phyloP scores from a whole-genome alignment of 1,139 yeast species.

The Sugiyamaella neomexicana region DNA sequence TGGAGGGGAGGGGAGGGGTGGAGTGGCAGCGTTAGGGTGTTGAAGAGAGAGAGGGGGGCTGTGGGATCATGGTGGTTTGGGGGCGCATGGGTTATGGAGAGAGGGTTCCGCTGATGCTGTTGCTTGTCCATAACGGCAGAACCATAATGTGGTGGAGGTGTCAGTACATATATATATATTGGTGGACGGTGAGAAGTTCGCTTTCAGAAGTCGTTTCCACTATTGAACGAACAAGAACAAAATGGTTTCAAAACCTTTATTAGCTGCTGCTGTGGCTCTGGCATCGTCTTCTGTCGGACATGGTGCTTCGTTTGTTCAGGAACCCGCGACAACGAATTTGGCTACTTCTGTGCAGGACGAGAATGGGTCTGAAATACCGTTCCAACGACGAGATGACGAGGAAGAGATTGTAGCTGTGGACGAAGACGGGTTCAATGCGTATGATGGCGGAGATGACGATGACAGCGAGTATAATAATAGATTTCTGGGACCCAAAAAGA shows the following conservation, averaged over 20 bases:
- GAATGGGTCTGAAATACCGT: background rate
- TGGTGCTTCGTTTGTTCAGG: constrained; percentile 3
- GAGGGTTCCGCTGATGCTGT: background rate
- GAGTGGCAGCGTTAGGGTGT: background rate
- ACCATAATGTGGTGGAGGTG: background rate
- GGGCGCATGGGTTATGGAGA: background rate
- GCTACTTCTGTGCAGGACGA: background rate
- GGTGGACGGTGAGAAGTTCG: background rate
- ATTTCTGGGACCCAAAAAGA: background rate
- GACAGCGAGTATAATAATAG: background rate
- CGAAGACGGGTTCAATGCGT: background rate
- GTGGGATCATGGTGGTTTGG: background rate
- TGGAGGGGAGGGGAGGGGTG: background rate
- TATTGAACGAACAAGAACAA: background rate
- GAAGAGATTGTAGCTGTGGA: background rate
- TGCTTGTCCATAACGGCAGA: background rate
- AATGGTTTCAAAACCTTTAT: constrained; percentile 13
- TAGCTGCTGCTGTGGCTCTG: constrained; percentile 11
- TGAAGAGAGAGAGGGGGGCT: no score
- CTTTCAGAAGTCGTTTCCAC: no score
- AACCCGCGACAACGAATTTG: background rate
- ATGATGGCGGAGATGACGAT: background rate
- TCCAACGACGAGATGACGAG: constrained; percentile 12
- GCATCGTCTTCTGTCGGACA: constrained; percentile 3
- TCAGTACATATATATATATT: background rate